Evolutionary conservation across 2,329 filamentous ascomycete genomes (phyloP).

Genomic region (Conoideocrella luteorostrata): DNA sequence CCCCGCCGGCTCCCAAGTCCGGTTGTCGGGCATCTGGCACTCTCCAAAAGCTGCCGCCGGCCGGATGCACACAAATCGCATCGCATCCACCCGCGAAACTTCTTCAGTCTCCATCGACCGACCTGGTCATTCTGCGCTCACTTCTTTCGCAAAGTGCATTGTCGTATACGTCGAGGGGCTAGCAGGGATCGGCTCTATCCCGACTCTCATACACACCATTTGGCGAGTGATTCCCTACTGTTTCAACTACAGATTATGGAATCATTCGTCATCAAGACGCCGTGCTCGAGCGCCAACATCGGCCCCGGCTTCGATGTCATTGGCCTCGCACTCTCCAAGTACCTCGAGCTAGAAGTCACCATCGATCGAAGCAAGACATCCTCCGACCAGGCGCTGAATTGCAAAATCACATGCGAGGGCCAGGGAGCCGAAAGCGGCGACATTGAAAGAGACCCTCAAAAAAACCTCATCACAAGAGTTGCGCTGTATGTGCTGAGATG

Average conservation of each 20-base stretch:
- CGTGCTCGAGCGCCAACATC: constrained; percentile 96
- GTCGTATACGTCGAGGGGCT: too few relatives aligned
- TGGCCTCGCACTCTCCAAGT: constrained; percentile 86
- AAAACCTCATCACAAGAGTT: constrained; percentile 89
- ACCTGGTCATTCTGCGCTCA: neutral
- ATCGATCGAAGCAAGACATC: constrained; percentile 52
- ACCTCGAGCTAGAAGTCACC: constrained; percentile 82
- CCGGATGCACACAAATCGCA: too few relatives aligned
- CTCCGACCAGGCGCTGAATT: constrained; percentile 67
- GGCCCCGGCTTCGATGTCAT: constrained; percentile 97
- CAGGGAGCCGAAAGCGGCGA: constrained; percentile 63
- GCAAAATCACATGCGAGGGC: constrained; percentile 85
- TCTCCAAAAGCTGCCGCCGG: neutral
- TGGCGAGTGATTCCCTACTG: constrained; percentile 15
- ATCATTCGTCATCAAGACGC: constrained; percentile 69
- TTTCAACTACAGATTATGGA: constrained; percentile 37
- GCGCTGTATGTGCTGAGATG: constrained; percentile 93
- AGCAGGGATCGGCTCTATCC: too few relatives aligned
- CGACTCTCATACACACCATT: too few relatives aligned
- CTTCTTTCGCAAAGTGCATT: too few relatives aligned
- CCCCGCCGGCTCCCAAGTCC: constrained; percentile 1
- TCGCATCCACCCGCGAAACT: neutral
- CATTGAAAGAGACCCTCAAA: constrained; percentile 76
- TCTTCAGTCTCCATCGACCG: neutral
- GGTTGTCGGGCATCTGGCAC: constrained; percentile 1